Evolutionary conservation across 495 filamentous ascomycete genomes (phyloP), one percentile per base, ranked within the genome.

Genomic region (Cudoniella acicularis): DNA sequence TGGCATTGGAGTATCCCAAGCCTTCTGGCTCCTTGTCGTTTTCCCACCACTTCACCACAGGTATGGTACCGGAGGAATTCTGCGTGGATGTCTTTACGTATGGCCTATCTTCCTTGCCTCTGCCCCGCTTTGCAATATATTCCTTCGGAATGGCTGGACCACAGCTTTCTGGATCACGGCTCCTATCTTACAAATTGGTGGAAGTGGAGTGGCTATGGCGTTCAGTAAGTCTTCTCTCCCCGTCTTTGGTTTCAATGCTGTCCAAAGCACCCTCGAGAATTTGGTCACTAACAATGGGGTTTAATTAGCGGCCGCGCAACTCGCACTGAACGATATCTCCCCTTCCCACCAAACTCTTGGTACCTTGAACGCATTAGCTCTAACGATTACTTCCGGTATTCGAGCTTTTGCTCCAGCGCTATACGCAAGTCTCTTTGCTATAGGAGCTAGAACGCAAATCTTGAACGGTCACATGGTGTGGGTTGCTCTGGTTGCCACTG

Each of bases 291-390:
- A 9, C n/a, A n/a, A 41, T n/a, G 9, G n/a, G n/a, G 36, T 41
- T n/a, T n/a, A 41, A 9, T 41, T 41, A 59, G 55, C 86, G 16
- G 82, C 77, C 6, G 75, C 82, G 21, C 86, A 89, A 73, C 80
- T 90, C 21, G 82, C 80, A 27, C 59, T 91, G 23, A 91, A 89
- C 70, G 83, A 88, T 56, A 79, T 87, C 11, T 75, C 83, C 13
- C 87, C 87, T 0, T 61, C 60, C 13, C 75, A 79, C 13, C 67
- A 66, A 26, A 77, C 79, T 6, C 70, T 90, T 23, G 86, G 83
- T 4, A 87, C 81, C 13, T 69, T 91, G 22, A 90, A 89, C 52
- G 83, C 84, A 0, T 48, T 91, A 2, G 80, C 82, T 0, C 73
- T 90, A 54, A 80, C 83, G 1, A 45, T 81, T 2, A 61, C 71